Evolutionary conservation across 257 asterid genomes (phyloP).

Genomic region (Ehretia macrophylla): DNA sequence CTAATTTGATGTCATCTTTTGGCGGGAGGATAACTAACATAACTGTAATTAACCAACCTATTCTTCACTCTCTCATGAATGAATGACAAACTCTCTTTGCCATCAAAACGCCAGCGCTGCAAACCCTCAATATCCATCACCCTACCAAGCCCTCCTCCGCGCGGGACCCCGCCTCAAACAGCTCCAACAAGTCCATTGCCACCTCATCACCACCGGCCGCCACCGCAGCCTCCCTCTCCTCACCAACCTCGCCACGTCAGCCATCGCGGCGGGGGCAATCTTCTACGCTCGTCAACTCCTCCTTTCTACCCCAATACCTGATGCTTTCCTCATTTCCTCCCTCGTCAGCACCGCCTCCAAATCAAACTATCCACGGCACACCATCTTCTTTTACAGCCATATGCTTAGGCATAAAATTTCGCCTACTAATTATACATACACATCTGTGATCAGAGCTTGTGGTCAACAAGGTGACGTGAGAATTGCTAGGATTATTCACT

Average conservation of each 20-base stretch:
- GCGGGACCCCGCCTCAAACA: conserved; percentile 14
- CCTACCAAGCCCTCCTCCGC: conserved; percentile 10
- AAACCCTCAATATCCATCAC: background rate
- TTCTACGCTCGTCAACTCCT: conserved; percentile 13
- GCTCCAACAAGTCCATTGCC: conserved; percentile 18
- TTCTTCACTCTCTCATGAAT: conserved; percentile 3
- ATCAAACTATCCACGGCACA: conserved; percentile 3
- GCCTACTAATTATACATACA: conserved; percentile 27
- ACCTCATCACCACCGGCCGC: conserved; percentile 10
- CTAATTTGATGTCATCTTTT: background rate
- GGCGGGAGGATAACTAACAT: background rate
- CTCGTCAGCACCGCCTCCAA: conserved; percentile 19
- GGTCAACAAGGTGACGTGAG: conserved; percentile 5
- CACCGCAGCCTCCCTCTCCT: conserved; percentile 18
- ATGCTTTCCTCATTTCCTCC: conserved; percentile 17
- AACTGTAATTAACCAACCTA: background rate
- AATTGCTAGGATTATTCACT: conserved; percentile 21
- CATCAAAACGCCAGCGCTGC: background rate
- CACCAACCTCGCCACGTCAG: conserved; percentile 23
- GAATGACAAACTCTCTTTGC: background rate
- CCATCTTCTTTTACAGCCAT: conserved; percentile 19
- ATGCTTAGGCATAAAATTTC: conserved; percentile 21
- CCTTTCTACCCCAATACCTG: conserved; percentile 12
- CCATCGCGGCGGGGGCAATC: conserved; percentile 13
- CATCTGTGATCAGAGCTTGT: conserved; percentile 24